Base-by-base conservation (phyloP, 805 yeast species). In the Candida coleopterorum region DNA sequence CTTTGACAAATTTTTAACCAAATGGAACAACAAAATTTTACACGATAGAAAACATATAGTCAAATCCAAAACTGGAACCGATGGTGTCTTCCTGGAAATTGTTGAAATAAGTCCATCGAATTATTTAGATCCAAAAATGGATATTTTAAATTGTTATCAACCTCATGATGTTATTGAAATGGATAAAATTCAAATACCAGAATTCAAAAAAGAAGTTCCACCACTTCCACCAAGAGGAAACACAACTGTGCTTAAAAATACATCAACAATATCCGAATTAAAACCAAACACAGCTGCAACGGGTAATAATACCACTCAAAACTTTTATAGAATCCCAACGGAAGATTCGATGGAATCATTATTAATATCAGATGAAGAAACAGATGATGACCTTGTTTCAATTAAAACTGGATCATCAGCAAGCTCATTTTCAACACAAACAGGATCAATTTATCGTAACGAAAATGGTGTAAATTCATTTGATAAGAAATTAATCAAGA, bases 161-260 rank as follows among this genome's bases (percentile, higher is more conserved):
- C 69, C 67, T 1, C 30, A 48, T 10, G 48, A 46, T 29, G 17
- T 35, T 6, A 35, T 52, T 22, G 35, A 45, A 17, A 28, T 34
- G 11, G 41, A 40, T 9, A 50, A 41, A 20, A 48, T 46, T 1
- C 32, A 35, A 9, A 40, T 45, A 5, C 48, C 52, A 5, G 35
- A 22, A 14, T 14, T 24, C 10, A 18, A 30, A 22, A 18, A 15
- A 6, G 17, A 17, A 3, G 11, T 30, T 22, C 45, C 54, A 6
- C 68, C 67, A 17, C 48, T 62, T 27, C 68, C 68, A 2, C 65
- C 66, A 12, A 46, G 66, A 32, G 41, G 39, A 7, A 55, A 55
- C 28, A 50, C 52, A 2, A 45, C 52, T 4, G 36, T 41, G 15
- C 28, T 29, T 10, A 30, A 23, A 38, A 22, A 20, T 9, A 11